Base-by-base conservation (phyloP, 2,329 filamentous ascomycete species). In the Coniochaeta prunicola region DNA sequence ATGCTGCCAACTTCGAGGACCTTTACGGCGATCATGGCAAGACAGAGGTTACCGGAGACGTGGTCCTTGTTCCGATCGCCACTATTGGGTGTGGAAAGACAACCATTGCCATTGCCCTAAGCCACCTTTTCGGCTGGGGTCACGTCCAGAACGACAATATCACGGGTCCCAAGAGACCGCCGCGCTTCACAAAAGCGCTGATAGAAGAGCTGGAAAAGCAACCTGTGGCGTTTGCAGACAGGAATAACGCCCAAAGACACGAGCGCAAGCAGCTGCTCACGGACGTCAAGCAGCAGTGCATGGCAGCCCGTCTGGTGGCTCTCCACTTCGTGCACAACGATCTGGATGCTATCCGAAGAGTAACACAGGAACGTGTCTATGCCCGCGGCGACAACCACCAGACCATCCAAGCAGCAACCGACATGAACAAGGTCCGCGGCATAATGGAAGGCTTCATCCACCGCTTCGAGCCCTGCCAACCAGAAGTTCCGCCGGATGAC, bases 101-200 rank as follows among this genome's bases (percentile, higher is more conserved):
- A 0, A 99, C 94, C 0, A 77, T 99, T 56, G 92, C 90, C 3
- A 74, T 96, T 56, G 92, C 90, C 2, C 77, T 99, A 21, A 82
- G 83, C 4, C 87, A 91, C 67, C 81, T 99, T 1, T 97, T 97
- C 64, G 85, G 81, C 58, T 97, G 92, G 90, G 93, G 91, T 17
- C 92, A 96, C 70, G 80, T 97, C 55, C 94, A 99, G 70, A 99
- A 99, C 70, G 94, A 99, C 76, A 96, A 99, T 69, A 94, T 99
- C 60, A 85, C 86, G 1, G 57, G 91, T 87, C 62, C 89, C 70
- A 83, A 82, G 58, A 89, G 93, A 36, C 89, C 91, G 3, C 84
- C 88, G 62, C 83, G 85, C 58, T 97, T 99, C 70, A 89, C 88
- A 0, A 81, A 85, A 56, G 84, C 84, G 36, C 80, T 96, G 40